A percentile compares a stretch with the other conserved stretches of the same genome.
Conservation (phyloP, 2,329 filamentous ascomycete genomes). For the Botrytis paeoniae region DNA sequence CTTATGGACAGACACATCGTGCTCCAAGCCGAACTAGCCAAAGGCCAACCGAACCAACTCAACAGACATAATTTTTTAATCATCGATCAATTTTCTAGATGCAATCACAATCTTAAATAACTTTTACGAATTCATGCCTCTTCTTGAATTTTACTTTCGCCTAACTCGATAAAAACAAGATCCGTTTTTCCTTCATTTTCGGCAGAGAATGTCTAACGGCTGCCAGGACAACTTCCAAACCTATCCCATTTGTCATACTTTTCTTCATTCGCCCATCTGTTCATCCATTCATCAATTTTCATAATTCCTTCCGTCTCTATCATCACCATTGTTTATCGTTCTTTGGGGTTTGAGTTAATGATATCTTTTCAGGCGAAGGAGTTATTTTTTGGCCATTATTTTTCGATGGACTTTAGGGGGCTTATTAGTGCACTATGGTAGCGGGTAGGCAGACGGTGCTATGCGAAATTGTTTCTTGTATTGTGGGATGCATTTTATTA, state of each 20-base stretch:
- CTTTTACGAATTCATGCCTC: conserved; percentile 18
- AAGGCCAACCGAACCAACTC: conserved; percentile 14
- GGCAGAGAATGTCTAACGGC: conserved; percentile 18
- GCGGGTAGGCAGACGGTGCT: neutral
- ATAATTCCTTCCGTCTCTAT: neutral
- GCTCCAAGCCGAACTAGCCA: conserved; percentile 28
- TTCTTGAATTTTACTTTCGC: conserved; percentile 15
- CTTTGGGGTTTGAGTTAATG: conserved; percentile 2
- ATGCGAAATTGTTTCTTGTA: conserved; percentile 6
- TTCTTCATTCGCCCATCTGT: conserved; percentile 6
- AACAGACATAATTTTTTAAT: conserved; percentile 13
- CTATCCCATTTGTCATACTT: conserved; percentile 6
- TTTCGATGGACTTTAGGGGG: conserved; percentile 4
- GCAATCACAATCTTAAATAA: neutral
- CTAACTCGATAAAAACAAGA: conserved; percentile 8
- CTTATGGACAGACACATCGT: conserved; percentile 18
- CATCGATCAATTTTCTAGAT: neutral
- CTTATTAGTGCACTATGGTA: conserved; percentile 5
- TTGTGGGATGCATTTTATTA: conserved; percentile 9
- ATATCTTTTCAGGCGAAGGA: conserved; percentile 12
- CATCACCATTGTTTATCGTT: neutral
- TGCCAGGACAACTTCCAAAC: conserved; percentile 9
- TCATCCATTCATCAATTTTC: conserved; percentile 1
- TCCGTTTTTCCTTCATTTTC: neutral
- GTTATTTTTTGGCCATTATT: conserved; percentile 8